Base-by-base conservation (phyloP, 2,329 filamentous ascomycete genomes). In the Arthrobotrys musiformis region DNA sequence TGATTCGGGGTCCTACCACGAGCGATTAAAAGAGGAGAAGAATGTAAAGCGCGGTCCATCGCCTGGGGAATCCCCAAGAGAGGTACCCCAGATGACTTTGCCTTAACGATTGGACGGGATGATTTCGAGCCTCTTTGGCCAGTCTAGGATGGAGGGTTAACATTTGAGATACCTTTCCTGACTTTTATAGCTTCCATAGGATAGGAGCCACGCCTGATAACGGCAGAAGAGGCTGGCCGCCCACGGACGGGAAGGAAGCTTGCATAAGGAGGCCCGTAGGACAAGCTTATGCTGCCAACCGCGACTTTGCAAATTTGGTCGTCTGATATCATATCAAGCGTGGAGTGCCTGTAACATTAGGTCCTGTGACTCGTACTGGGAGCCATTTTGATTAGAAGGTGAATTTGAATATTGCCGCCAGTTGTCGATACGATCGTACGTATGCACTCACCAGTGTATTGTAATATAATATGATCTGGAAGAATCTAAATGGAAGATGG, bases 401-500 rank as follows among this genome's bases (percentile, higher is more conserved):
- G 15, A 19, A 42, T 19, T 42, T 17, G 40, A 42, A 42, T n/a
- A 19, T 15, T 19, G n/a, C 37, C 26, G 17, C 37, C 50, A 35
- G 22, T 17, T 9, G n/a, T 35, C 50, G 26, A 56, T 13, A 6
- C 5, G 1, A 11, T 11, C 13, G n/a, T 33, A 15, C 9, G 24
- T 22, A 24, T 15, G n/a, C 44, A n/a, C 13, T 4, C 8, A 50
- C 8, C 28, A n/a, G 24, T 30, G 22, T 17, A 26, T 26, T n/a
- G 19, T 13, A 40, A 40, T 13, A 7, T n/a, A 19, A 40, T 19
- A 15, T 19, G 22, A 56, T 56, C 3, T 58, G 54, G 33, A 26
- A 58, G 62, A 52, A 46, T 44, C 19, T 19, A 67, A 61, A 42
- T 62, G 52, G 52, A 63, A 52, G 52, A 24, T 19, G 61, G 52